Evolutionary conservation across 352 stramenopile species (phyloP), one percentile per base, ranked within the genome.

Genomic region (Hyaloperonospora arabidopsidis): DNA sequence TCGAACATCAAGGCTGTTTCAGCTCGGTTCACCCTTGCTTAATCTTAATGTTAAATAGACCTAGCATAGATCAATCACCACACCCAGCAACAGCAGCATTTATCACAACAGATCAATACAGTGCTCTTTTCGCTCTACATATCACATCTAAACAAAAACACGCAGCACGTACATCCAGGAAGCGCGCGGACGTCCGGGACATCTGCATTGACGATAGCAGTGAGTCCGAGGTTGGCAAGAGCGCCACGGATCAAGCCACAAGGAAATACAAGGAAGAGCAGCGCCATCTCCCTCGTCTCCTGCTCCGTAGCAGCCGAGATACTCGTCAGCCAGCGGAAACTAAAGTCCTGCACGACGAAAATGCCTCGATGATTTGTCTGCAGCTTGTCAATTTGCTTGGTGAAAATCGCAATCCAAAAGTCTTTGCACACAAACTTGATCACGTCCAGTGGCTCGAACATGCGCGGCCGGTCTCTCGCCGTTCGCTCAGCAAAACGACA

Each of bases 341-440:
- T 89, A 50, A 96, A 92, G 71, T 98, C 95, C 67, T 98, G 95
- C 36, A 98, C 78, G 29, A 98, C 95, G 69, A 98, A 95, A 32
- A 94, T 82, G 41, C 84, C 84, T 18, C 93, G 71, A 69, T 98
- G 94, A 74, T 98, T 98, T 19, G 95, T 98, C 79, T 98, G 94
- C 29, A 98, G 72, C 75, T 98, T 98, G 69, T 98, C 94, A 68
- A 98, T 97, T 71, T 98, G 90, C 66, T 98, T 98, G 53, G 96
- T 90, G 67, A 98, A 98, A 45, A 98, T 90, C 49, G 96, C 74
- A 59, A 91, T 96, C 95, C 95, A 98, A 54, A 98, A 95, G 69
- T 98, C 95, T 68, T 98, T 98, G 76, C 95, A 98, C 29, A 98
- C 68, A 67, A 98, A 98, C 76, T 98, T 98, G 63, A 98, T 96